Percentiles rank a stretch among this genome's conserved stretches.
Conservation (phyloP, 1,284 basidiomycete genomes). For the Chondrostereum purpureum region DNA sequence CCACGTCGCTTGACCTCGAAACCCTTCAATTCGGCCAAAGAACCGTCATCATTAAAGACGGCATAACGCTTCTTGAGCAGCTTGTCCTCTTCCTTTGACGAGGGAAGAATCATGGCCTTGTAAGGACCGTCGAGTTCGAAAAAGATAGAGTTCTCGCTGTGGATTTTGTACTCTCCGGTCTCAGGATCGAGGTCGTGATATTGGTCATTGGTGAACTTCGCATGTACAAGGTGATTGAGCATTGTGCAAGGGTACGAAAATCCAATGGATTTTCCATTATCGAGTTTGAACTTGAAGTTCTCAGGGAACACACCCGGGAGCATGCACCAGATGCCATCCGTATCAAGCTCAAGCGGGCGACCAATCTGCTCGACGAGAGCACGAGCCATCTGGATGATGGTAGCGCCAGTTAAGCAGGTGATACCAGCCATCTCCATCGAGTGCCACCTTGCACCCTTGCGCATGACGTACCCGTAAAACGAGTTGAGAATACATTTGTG, state of each 20-base stretch:
- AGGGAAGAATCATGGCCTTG: conserved; percentile 98
- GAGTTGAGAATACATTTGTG: conserved; percentile 99
- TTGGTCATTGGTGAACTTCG: conserved; percentile 95
- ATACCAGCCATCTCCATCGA: conserved; percentile 99
- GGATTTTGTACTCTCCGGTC: conserved; percentile 80
- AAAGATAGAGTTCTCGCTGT: conserved; percentile 99
- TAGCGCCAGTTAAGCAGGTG: conserved; percentile 97
- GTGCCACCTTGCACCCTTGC: conserved; percentile 98
- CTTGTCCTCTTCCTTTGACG: conserved; percentile 99
- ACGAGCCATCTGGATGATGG: conserved; percentile 99
- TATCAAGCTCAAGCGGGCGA: conserved; percentile 94
- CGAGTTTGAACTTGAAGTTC: conserved; percentile 93
- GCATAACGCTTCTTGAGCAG: conserved; percentile 98
- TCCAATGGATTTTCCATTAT: conserved; percentile 80
- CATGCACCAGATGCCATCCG: conserved; percentile 99
- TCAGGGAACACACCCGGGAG: conserved; percentile 96
- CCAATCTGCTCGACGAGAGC: conserved; percentile 97
- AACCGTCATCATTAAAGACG: conserved; percentile 98
- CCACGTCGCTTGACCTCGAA: conserved; percentile 99
- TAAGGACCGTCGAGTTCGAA: conserved; percentile 99
- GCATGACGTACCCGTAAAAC: conserved; percentile 99
- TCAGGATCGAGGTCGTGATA: conserved; percentile 91
- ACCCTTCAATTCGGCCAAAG: conserved; percentile 94
- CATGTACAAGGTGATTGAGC: conserved; percentile 98
- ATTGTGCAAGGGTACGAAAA: conserved; percentile 99